Evolutionary conservation across 2,329 filamentous ascomycete species (phyloP).

Genomic region (Rhytidhysteron rufulum): DNA sequence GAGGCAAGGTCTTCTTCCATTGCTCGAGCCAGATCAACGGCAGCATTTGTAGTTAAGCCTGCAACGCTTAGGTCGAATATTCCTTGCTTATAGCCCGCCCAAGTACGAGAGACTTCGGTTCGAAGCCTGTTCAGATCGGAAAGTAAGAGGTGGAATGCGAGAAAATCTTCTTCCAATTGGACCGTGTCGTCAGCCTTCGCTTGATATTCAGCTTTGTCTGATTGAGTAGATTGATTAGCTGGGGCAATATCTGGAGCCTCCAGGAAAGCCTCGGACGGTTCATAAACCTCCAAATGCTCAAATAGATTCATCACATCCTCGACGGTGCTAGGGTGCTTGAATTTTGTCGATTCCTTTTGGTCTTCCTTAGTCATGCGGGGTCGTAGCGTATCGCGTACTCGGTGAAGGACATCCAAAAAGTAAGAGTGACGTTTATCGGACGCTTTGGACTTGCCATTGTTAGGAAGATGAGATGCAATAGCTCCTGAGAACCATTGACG

Average conservation of each 20-base stretch:
- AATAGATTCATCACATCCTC: constrained; percentile 30
- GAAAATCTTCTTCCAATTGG: constrained; percentile 7
- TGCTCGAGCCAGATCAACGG: constrained; percentile 14
- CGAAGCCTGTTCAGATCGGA: constrained; percentile 11
- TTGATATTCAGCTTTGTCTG: constrained; percentile 23
- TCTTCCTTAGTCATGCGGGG: constrained; percentile 7
- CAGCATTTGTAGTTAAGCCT: constrained; percentile 16
- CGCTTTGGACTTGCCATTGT: constrained; percentile 12
- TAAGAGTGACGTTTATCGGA: constrained; percentile 27
- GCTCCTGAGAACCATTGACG: constrained; percentile 27
- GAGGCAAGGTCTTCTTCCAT: constrained; percentile 11
- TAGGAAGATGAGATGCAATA: constrained; percentile 8
- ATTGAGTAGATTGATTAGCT: constrained; percentile 5
- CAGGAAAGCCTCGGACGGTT: constrained; percentile 37
- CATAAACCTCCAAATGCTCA: constrained; percentile 32
- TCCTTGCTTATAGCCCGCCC: constrained; percentile 12
- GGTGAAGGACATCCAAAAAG: constrained; percentile 34
- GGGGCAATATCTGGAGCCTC: constrained; percentile 26
- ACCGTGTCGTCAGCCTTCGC: constrained; percentile 23
- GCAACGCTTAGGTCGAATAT: constrained; percentile 11
- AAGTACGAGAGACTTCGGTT: constrained; percentile 9
- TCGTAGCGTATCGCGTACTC: constrained; percentile 29
- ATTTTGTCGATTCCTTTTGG: constrained; percentile 1
- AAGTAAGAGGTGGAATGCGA: constrained; percentile 11
- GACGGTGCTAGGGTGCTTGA: background rate